Evolutionary conservation across 768 basidiomycete species (phyloP), one percentile per base, ranked within the genome.

Genomic region (Agrocybe pediades): DNA sequence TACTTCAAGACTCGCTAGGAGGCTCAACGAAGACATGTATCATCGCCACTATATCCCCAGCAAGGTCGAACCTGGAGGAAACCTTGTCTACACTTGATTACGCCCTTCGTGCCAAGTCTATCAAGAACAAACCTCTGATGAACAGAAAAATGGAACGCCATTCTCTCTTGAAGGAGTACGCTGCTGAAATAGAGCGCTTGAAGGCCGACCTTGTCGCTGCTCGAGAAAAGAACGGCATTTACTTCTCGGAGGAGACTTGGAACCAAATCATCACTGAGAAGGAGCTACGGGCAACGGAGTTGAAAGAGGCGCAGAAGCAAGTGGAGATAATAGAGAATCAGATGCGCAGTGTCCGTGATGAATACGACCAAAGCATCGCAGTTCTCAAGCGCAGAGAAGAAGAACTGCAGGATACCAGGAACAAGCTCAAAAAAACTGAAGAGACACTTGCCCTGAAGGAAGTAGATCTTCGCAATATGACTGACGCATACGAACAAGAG

Each of bases 1-100:
- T 99, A 9, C 81, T 99, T 3, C 96, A 98, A 87, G 97, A 99
- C 71, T 99, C 97, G n/a, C 80, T 99, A 4, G 97, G 97, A 6
- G 97, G 97, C 0, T 83, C 87, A 26, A 99, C 97, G 6, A 98
- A 98, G 74, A 99, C 97, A 0, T 96, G 94, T 62, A 94, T 99
- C 65, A 91, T 99, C 57, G 97, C 95, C 0, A 98, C 97, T 6
- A 84, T 98, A 63, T 96, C 94, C 8, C 96, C 97, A 1, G 91
- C 93, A 4, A 85, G 92, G 20, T 91, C 86, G 21, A 98, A 96
- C 66, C 82, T 96, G 74, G 97, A 99, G 70, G 97, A 98, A 71
- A 98, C 97, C 0, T 82, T 97, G 17, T 97, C 95, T 2, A 99
- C 97, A 0, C 86, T 99, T 41, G 95, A 98, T 68, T 99, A 99